Base-by-base conservation (phyloP, 805 yeast species). In the Saturnispora sanitii region DNA sequence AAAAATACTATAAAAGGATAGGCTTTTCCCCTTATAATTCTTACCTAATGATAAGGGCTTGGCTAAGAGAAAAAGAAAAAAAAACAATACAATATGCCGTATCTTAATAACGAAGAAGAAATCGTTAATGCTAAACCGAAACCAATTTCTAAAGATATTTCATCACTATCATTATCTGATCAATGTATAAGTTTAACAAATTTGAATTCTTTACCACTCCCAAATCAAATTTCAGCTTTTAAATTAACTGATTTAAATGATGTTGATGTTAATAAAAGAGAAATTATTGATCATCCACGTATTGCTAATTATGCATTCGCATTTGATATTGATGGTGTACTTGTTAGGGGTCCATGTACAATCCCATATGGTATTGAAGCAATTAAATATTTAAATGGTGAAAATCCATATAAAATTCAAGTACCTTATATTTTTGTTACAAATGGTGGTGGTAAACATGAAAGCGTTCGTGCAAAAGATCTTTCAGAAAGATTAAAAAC, bases 371-470 rank as follows among this genome's bases (percentile, higher is more conserved):
- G 94, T 1, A 71, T 68, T 13, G 72, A 76, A 47, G 94, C 95
- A 6, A 62, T 86, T 49, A 69, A 70, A 46, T 56, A 82, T 66
- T 69, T 86, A 47, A 78, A 83, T 50, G 94, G 94, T 43, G 76
- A 76, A 30, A 86, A 86, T 64, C 69, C 75, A 53, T 78, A 82
- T 64, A 74, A 80, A 52, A 79, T 86, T 52, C 76, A 71, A 47
- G 87, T 82, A 15, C 95, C 95, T 6, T 83, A 82, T 56, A 79
- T 82, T 44, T 79, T 81, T 56, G 87, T 86, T 47, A 86, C 96
- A 44, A 86, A 86, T 58, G 96, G 96, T 50, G 95, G 95, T 50
- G 96, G 96, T 38, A 75, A 82, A 54, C 80, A 85, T 7, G 96
- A 86, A 58, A 56, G 65, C 42, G 78, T 73, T 8, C 69, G 96